Evolutionary conservation across 805 yeast genomes (phyloP), one percentile per base, ranked within the genome.

Genomic region (Jamesozyma jinghongensis): DNA sequence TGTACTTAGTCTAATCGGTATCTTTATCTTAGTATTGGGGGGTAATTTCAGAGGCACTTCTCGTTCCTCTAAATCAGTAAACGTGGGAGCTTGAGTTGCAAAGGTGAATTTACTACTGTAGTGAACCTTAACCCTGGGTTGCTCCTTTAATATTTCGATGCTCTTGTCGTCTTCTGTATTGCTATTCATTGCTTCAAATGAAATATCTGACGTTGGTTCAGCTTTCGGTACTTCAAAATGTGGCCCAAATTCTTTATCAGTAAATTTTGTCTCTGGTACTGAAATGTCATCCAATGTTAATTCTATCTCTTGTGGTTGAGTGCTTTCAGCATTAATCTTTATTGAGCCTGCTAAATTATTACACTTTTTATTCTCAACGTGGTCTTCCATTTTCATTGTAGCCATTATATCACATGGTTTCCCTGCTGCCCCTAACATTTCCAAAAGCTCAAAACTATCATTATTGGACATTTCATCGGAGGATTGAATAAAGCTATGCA

Each of bases 1-100:
- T 18, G 69, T 69, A 48, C 77, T 71, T 8, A 75, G 53, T 5
- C 57, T 43, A 2, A 64, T 42, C 0, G 69, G 61, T 2, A 55
- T 42, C 3, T 59, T 57, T 1, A 53, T 49, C 35, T 57, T 59
- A 1, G 50, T 53, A 17, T 49, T 41, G 14, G 51, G 48, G 5
- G 56, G 53, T 22, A 51, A 22, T 29, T 48, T 44, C 7, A 49
- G 34, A n/a, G 38, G 42, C 8, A 42, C 36, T 13, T 48, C 47
- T 31, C 43, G 48, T n/a, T 39, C 40, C 19, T 41, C 40, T 11
- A 22, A n/a, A 12, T 38, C 28, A 11, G 43, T 42, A 13, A 44
- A 31, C 1, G 53, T 40, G 1, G 56, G 54, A 17, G 56, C 49
- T 40, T 63, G 68, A 1, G 68, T 63, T 5, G 57, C 37, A 3